Evolutionary conservation across 2,329 filamentous ascomycete species (phyloP).

Genomic region (Knufia petricola): DNA sequence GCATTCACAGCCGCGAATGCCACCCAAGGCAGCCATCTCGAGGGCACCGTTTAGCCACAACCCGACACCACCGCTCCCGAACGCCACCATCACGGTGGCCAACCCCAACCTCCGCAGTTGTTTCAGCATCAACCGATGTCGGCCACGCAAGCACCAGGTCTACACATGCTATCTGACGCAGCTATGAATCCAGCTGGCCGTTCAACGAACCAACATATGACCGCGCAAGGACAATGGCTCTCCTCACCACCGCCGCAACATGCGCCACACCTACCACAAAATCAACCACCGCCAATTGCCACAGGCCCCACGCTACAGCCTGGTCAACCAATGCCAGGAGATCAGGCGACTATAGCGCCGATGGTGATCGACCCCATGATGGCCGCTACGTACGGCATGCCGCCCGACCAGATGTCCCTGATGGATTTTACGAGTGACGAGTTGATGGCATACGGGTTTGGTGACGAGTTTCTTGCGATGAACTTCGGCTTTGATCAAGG

Average conservation of each 20-base stretch:
- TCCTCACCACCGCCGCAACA: constrained; percentile 7
- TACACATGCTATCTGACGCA: constrained; percentile 24
- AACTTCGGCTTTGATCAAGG: constrained; percentile 21
- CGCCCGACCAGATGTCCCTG: constrained; percentile 14
- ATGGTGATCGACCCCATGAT: constrained; percentile 17
- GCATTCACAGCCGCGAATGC: constrained; percentile 8
- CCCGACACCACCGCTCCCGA: neutral
- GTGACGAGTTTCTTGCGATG: constrained; percentile 24
- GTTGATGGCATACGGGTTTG: constrained; percentile 23
- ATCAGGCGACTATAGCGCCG: neutral
- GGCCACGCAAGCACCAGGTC: constrained; percentile 10
- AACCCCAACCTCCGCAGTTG: neutral
- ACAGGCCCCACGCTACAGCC: neutral
- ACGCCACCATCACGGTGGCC: neutral
- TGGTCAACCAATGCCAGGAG: constrained; percentile 4
- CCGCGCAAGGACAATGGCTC: constrained; percentile 5
- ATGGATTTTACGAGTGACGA: constrained; percentile 22
- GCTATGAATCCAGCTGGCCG: constrained; percentile 18
- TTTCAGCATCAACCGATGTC: constrained; percentile 2
- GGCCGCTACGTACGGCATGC: constrained; percentile 15
- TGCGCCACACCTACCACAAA: neutral
- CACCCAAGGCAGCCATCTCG: neutral
- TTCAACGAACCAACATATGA: neutral
- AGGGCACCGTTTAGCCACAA: neutral
- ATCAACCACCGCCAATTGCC: constrained; percentile 1